Evolutionary conservation across 2,329 filamentous ascomycete species (phyloP), one percentile per base, ranked within the genome.

Genomic region (Microsporum audouinii): DNA sequence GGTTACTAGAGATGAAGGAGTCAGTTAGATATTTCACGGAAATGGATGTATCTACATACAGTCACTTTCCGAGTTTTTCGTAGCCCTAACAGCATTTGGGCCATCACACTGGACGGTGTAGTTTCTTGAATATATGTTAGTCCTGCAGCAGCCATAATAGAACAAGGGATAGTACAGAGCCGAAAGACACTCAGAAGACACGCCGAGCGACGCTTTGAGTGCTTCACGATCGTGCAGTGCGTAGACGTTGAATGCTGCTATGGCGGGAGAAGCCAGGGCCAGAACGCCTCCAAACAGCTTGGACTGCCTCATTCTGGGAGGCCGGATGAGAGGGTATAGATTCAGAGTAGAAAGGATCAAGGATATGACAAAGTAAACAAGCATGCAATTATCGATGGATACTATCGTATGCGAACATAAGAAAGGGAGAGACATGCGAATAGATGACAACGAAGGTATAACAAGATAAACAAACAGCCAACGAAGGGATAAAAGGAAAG

Each of bases 51-150:
- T 7, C 0, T 12, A 51, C 31, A 59, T 64, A 66, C 64, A 63
- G 31, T 65, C 64, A 58, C 57, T 59, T 36, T 65, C 62, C 29
- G 62, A 57, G 23, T 60, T 62, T 29, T 59, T 60, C 4, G 63
- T 61, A 33, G 63, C 64, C 38, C 64, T 62, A 34, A 55, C 63
- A 57, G 63, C 58, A 61, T 60, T 63, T 12, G 59, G 34, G 41
- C 62, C 58, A 34, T 66, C 64, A 59, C 64, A 66, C 12, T 63
- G 59, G 10, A 66, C 51, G 6, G 64, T 65, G 39, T 63, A 60
- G 17, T 66, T 66, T 57, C 64, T 66, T 34, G 31, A 43, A 5
- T 3, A 55, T 27, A 36, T 6, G n/a, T 55, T 17, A 55, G 51
- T 12, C 7, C 3, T 29, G 36, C 14, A 33, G 17, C 23, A 14